Evolutionary conservation across 495 filamentous ascomycete species (phyloP).

Genomic region (Aspergillus heteromorphus): DNA sequence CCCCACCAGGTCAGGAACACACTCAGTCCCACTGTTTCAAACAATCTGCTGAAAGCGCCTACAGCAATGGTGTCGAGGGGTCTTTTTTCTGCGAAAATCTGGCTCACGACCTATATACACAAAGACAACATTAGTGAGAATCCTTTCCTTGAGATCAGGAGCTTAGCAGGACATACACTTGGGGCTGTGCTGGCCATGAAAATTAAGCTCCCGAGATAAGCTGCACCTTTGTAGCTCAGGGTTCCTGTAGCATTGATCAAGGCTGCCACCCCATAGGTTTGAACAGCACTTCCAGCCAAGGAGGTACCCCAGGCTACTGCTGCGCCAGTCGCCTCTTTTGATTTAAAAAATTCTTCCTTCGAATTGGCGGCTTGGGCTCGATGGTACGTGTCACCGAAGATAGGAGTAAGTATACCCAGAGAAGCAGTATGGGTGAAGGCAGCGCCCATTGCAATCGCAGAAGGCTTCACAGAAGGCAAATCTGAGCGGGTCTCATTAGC

Average conservation of each 20-base stretch:
- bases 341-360: constrained; percentile 93
- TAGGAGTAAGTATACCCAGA: constrained; percentile 73
- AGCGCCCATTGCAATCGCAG: constrained; percentile 92
- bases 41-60: constrained; percentile 70
- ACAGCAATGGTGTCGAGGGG: constrained; percentile 86
- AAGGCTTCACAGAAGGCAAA: constrained; percentile 94
- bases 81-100: constrained; percentile 85
- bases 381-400: constrained; percentile 95
- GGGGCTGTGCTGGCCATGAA: constrained; percentile 89
- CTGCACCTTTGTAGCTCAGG: constrained; percentile 91
- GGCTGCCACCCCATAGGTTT: constrained; percentile 92
- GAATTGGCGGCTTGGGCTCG: constrained; percentile 85
- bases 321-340: constrained; percentile 82
- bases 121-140: not conserved
- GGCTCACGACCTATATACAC: constrained; percentile 72
- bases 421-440: constrained; percentile 86
- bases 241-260: constrained; percentile 94
- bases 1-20: constrained; percentile 97
- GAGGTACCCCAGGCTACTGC: constrained; percentile 88
- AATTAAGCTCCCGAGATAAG: constrained; percentile 84
- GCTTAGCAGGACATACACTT: constrained; percentile 55
- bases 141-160: not conserved
- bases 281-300: constrained; percentile 78
- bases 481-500: constrained; percentile 45
- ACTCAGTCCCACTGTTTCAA: constrained; percentile 89